Evolutionary conservation across 169 alveolate genomes (phyloP), one percentile per base, ranked within the genome.

Genomic region (Cryptosporidium tyzzeri): DNA sequence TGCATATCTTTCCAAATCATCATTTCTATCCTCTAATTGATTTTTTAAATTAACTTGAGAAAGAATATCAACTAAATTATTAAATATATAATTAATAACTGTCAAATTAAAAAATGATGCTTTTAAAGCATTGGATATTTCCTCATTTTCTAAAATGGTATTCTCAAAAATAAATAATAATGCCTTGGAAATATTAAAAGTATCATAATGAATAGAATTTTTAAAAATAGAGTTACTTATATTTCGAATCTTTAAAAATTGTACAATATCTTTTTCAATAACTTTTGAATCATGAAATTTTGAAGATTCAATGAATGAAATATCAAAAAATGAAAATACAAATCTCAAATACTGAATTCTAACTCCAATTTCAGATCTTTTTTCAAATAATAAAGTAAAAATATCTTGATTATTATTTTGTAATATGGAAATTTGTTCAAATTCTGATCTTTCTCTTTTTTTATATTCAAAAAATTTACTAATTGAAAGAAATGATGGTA

Each of bases 341-440:
- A 80, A 80, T 59, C 89, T 59, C 21, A 80, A n/a, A 50, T 62
- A 80, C 26, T 80, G 89, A 29, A 80, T 39, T 29, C 89, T 80
- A 62, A 80, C 68, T 21, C 37, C 41, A 9, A n/a, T 21, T n/a
- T 61, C 31, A 5, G 44, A 31, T 44, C 67, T 80, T 23, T 31
- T 53, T 1, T 33, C 50, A 33, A 14, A 21, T 7, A 80, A 23
- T 5, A 61, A 18, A 10, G 23, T 29, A 39, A n/a, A 39, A 2
- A 80, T 62, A 26, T 21, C 31, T 12, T 58, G 59, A 23, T 12
- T 9, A 73, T 31, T 58, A 29, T 35, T 23, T 21, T 23, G 3
- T 18, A 50, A 12, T 33, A 37, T 23, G 6, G 70, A 26, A 58
- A 37, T 5, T 3, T 55, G 44, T n/a, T 65, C 89, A n/a, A 37